Evolutionary conservation across 2,329 filamentous ascomycete species (phyloP), one percentile per base, ranked within the genome.

Genomic region (Aureobasidium melanogenum): DNA sequence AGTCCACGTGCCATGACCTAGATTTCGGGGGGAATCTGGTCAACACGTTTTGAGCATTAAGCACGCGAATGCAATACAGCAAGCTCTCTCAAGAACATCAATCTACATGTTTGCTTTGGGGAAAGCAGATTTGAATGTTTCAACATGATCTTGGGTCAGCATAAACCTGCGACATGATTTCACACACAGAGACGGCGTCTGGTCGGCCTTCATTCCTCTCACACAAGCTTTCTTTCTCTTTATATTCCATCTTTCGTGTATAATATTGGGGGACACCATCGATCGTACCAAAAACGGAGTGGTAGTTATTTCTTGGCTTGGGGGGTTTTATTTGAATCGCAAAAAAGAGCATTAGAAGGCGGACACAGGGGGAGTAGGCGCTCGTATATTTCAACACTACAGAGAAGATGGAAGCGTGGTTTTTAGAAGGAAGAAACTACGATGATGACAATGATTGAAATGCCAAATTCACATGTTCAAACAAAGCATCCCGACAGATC

Each of bases 1-100:
- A 61, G 60, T n/a, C 60, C 60, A 9, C 48, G 51, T 41, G 48
- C 32, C n/a, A 55, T 61, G 60, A 41, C 43, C 17, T 61, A 61
- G 50, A 50, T 50, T 59, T 41, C 32, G 19, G 44, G 44, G 55
- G 41, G 19, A 41, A 41, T 47, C 56, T 32, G 38, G 8, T 28
- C 24, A 39, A 15, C 17, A 50, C 43, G 44, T n/a, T 24, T 14
- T 6, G 56, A 47, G 19, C 41, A 28, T 44, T 39, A 36, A 14
- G 30, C 28, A 24, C 24, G 12, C 24, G 34, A 24, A n/a, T 15
- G 17, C 24, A 50, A 34, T 6, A 56, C 52, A 47, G 24, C 28
- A 46, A n/a, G 7, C 10, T 32, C 22, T 46, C n/a, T 12, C 54
- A 57, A 17, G 32, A 9, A 55, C 26, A 44, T 4, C 12, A 28